Percentiles rank a stretch among this genome's conserved stretches.
phyloP scores from a whole-genome alignment of 1,284 basidiomycete species.

The Ganoderma sinense region DNA sequence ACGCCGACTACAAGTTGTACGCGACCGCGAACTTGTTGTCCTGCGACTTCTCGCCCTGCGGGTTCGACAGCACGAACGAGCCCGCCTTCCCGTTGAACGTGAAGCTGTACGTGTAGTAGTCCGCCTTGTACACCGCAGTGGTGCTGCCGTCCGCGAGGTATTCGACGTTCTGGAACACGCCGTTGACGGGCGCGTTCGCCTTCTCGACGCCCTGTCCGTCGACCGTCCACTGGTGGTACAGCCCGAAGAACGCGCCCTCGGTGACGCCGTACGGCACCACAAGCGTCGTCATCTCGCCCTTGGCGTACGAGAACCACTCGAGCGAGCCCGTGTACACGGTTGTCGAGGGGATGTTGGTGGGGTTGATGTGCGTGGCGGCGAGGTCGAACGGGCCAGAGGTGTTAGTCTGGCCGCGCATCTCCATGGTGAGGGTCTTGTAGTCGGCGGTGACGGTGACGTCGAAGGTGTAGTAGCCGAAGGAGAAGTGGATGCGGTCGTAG shows the following conservation, averaged over 20 bases:
- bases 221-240: conserved; percentile 13
- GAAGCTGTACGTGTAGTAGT: background rate
- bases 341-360: background rate
- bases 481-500: background rate
- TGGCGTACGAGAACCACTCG: conserved; percentile 4
- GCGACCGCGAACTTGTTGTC: background rate
- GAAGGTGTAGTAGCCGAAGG: conserved; percentile 2
- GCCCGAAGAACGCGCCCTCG: conserved; percentile 5
- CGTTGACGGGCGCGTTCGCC: background rate
- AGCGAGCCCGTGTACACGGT: conserved; percentile 13
- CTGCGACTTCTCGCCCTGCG: background rate
- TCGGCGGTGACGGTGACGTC: background rate
- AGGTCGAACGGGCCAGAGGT: background rate
- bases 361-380: background rate
- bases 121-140: background rate
- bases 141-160: background rate
- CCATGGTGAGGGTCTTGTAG: background rate
- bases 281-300: conserved; percentile 16
- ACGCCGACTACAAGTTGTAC: background rate
- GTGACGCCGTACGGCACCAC: conserved; percentile 8
- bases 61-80: background rate
- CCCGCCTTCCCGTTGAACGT: background rate
- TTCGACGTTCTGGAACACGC: background rate
- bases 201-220: background rate
- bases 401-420: background rate